Evolutionary conservation across 176 grass and related monocot genomes (phyloP).

Genomic region (Saccharum officinarum): DNA sequence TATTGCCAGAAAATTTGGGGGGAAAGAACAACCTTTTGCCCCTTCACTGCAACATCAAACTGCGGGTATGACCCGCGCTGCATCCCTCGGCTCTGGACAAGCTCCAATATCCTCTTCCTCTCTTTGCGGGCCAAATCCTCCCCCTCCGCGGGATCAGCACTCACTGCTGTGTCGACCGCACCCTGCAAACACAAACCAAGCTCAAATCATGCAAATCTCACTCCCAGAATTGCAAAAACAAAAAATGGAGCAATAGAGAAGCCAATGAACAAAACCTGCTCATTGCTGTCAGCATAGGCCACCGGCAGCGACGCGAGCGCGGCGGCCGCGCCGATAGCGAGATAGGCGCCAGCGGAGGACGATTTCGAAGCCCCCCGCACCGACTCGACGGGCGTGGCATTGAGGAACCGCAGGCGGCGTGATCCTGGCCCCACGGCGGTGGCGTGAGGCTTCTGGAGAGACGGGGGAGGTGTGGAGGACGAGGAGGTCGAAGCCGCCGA

Average conservation of each 20-base stretch:
- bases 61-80: conserved; percentile 59
- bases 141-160: not conserved
- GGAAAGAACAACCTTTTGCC: conserved; percentile 48
- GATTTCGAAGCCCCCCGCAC: not conserved
- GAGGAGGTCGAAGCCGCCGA: conserved; percentile 6
- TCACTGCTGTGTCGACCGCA: not conserved
- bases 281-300: conserved; percentile 58
- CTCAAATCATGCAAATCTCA: not conserved
- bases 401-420: conserved; percentile 5
- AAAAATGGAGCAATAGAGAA: not conserved
- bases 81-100: conserved; percentile 57
- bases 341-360: conserved; percentile 23
- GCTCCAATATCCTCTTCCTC: conserved; percentile 66
- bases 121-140: conserved; percentile 60
- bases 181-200: conserved; percentile 39
- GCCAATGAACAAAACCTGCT: conserved; percentile 2
- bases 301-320: conserved; percentile 42
- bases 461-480: not conserved
- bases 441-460: conserved; percentile 30
- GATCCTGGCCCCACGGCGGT: conserved; percentile 9
- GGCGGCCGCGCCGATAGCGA: conserved; percentile 25
- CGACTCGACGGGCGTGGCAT: not conserved
- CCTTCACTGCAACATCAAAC: conserved; percentile 61
- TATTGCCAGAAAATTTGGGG: not conserved
- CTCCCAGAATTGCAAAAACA: not conserved